Percentiles rank a stretch among this genome's conserved stretches.
Conservation (phyloP, 164 flowering plant species). For the Amborella trichopoda region DNA sequence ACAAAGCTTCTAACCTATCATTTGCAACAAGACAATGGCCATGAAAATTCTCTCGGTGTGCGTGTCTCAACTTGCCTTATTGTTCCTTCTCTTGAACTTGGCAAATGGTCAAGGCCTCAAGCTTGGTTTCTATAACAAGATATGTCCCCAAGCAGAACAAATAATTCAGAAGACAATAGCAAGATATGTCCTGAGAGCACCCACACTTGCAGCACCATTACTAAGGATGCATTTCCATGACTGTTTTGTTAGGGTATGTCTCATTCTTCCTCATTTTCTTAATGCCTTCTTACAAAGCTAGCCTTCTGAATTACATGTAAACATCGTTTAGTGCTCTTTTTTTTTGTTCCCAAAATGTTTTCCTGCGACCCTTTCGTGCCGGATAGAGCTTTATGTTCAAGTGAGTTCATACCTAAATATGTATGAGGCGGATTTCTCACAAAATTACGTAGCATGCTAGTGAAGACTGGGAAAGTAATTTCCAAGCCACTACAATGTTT, state of each 20-base stretch:
- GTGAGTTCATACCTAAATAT: neutral
- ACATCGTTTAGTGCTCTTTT: neutral
- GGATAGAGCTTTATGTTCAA: neutral
- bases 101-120: neutral
- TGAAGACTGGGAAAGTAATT: too few species aligned
- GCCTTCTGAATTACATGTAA: neutral
- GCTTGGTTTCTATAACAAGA: constrained; percentile 17
- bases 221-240: constrained; percentile 42
- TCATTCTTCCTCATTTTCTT: too few species aligned
- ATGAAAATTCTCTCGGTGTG: too few species aligned
- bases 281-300: neutral
- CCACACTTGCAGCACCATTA: constrained; percentile 22
- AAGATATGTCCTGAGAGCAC: constrained; percentile 10
- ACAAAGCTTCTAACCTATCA: too few species aligned
- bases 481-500: too few species aligned
- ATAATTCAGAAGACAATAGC: constrained; percentile 12
- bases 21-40: too few species aligned
- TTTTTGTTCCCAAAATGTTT: neutral
- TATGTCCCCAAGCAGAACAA: constrained; percentile 21
- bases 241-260: constrained; percentile 37
- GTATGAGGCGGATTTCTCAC: too few species aligned
- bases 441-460: too few species aligned
- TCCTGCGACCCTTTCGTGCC: neutral
- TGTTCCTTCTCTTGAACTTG: too few species aligned
- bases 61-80: too few species aligned